Base-by-base conservation (phyloP, 441 rosid genomes). In the Bocquillonia castaneifolia region DNA sequence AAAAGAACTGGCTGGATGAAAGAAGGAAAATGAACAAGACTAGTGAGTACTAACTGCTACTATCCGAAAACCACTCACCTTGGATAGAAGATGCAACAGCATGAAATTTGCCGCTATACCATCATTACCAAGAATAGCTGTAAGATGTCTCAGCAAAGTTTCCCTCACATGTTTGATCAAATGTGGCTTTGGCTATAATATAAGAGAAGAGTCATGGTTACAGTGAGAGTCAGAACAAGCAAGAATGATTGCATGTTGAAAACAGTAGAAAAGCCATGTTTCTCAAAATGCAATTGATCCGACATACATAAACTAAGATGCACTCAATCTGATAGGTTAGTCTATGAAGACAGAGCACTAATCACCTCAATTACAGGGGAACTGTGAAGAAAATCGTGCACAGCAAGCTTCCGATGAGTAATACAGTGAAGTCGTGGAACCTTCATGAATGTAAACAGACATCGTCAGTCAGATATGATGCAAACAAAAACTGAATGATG, bases 401-500 rank as follows among this genome's bases (percentile, higher is more conserved):
- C 63, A 47, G 79, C 82, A 67, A 93, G 96, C 86, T 89, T 93
- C 83, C 88, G 81, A 70, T 87, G 89, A 70, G 89, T 40, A 51
- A 91, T 66, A 74, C 99, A 93, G 70, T 93, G 99, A 66, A 93
- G 87, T 53, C 91, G 86, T 62, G 96, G 99, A 32, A 93, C 93
- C 87, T 88, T 74, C 40, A 75, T 61, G 0, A 67, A 67, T 40
- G 1, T 2, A 48, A 36, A 6, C 25, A 3, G 15, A 36, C 28
- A n/a, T 59, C 36, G 45, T n/a, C 13, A 17, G 39, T 34, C 25
- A n/a, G 44, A 34, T n/a, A 10, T 28, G 2, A 57, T 15, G 14
- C 1, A 31, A 34, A 57, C 0, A 17, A 31, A 7, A 28, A 32
- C 32, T 25, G 12, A 55, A 25, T 37, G 40, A 57, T 15, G 18